Evolutionary conservation across 768 basidiomycete species (phyloP).

Genomic region (Trametes cingulata): DNA sequence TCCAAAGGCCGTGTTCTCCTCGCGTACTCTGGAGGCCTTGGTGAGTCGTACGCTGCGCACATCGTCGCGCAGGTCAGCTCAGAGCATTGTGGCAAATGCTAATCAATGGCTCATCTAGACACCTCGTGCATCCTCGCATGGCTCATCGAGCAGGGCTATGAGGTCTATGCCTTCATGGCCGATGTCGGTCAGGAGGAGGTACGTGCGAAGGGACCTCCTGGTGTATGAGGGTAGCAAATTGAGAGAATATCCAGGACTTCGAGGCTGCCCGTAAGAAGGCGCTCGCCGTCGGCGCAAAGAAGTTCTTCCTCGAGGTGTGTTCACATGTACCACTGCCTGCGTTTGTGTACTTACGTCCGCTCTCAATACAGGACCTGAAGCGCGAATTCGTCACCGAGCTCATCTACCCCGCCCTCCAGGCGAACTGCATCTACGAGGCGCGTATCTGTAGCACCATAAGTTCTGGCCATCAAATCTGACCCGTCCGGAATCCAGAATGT

Average conservation of each 20-base stretch:
- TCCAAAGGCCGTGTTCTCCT: constrained; percentile 85
- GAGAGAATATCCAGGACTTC: constrained; percentile 66
- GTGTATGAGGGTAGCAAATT: neutral
- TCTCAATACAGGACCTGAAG: constrained; percentile 73
- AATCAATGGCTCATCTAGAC: constrained; percentile 49
- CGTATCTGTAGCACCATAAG: constrained; percentile 12
- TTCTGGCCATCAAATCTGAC: neutral
- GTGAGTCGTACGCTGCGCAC: constrained; percentile 47
- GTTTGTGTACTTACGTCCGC: neutral
- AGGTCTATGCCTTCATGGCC: constrained; percentile 96
- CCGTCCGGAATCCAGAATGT: constrained; percentile 59
- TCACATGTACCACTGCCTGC: neutral
- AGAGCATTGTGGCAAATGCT: neutral
- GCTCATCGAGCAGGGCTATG: constrained; percentile 98
- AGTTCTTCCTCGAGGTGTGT: constrained; percentile 85
- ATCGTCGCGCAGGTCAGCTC: neutral
- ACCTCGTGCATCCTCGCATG: constrained; percentile 99
- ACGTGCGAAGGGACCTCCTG: constrained; percentile 7
- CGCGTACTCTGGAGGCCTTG: constrained; percentile 97
- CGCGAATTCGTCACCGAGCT: constrained; percentile 94
- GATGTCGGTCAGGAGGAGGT: constrained; percentile 94
- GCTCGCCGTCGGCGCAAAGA: constrained; percentile 87
- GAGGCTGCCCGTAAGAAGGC: constrained; percentile 90
- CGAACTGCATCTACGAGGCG: constrained; percentile 98
- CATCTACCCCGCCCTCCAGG: constrained; percentile 98